phyloP scores from a whole-genome alignment of 208 protist genomes.

The Naegleria lovaniensis region DNA sequence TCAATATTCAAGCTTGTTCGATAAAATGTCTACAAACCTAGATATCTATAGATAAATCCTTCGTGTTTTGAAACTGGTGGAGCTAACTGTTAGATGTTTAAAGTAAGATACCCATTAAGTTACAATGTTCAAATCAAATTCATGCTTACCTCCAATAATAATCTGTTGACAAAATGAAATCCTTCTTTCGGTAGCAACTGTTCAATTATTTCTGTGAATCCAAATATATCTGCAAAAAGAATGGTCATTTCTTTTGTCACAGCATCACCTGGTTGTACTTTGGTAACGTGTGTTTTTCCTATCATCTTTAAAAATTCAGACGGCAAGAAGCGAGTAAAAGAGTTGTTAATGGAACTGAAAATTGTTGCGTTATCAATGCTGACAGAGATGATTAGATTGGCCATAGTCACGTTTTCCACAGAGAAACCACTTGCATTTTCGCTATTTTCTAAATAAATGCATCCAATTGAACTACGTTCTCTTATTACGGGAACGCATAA shows the following conservation, averaged over 20 bases:
- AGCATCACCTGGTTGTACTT: neutral
- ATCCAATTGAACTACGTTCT: too few species aligned
- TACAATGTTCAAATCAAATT: too few species aligned
- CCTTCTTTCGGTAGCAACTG: slow-evolving; percentile 27
- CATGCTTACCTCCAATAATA: too few species aligned
- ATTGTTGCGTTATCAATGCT: neutral
- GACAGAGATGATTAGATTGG: neutral
- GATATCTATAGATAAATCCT: slow-evolving; percentile 54
- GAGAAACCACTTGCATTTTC: too few species aligned
- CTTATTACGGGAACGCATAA: too few species aligned
- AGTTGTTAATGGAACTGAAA: neutral
- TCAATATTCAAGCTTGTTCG: too few species aligned
- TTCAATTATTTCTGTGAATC: slow-evolving; percentile 46
- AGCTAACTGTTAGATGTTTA: too few species aligned
- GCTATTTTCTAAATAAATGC: too few species aligned
- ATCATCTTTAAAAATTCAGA: neutral
- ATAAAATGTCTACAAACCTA: too few species aligned
- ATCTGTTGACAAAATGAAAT: slow-evolving; percentile 38
- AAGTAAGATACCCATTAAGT: too few species aligned
- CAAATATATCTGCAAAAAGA: slow-evolving; percentile 45
- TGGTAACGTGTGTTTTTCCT: neutral
- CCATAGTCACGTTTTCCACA: too few species aligned
- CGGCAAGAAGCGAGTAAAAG: neutral
- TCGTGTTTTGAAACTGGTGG: slow-evolving; percentile 30
- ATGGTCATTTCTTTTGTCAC: slow-evolving; percentile 29